Conservation (phyloP, 2,329 filamentous ascomycete species). For the Stachybotrys chartarum region DNA sequence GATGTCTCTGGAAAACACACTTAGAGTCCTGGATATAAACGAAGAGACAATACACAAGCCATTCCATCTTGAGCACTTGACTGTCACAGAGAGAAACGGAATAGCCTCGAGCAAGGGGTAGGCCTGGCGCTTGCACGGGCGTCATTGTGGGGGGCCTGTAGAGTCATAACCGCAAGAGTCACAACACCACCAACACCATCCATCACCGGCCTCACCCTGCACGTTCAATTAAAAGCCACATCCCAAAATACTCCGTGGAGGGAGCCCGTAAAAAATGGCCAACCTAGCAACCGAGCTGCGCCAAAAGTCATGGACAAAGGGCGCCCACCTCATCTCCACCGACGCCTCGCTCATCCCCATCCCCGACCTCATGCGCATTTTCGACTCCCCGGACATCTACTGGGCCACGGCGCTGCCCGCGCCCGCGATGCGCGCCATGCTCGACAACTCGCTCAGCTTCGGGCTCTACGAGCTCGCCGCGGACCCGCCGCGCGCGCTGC, state of each 20-base stretch:
- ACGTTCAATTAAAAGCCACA: not conserved
- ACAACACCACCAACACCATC: no score
- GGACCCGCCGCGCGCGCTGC: slow-evolving; percentile 6
- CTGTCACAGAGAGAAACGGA: no score
- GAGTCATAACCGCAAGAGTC: no score
- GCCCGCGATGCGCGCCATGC: slow-evolving; percentile 32
- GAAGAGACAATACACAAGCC: no score
- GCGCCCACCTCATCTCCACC: slow-evolving; percentile 48
- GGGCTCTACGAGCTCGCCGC: slow-evolving; percentile 36
- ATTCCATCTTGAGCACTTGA: no score
- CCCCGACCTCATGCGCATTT: slow-evolving; percentile 37
- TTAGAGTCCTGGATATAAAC: no score
- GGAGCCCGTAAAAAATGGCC: not conserved
- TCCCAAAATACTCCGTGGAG: not conserved
- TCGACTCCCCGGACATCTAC: slow-evolving; percentile 43
- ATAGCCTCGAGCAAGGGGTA: no score
- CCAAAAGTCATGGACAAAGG: slow-evolving; percentile 28
- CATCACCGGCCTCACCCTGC: no score
- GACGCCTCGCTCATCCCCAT: slow-evolving; percentile 42
- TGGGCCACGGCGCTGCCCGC: slow-evolving; percentile 44
- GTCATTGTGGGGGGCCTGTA: no score
- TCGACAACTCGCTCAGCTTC: slow-evolving; percentile 49
- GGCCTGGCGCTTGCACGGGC: no score
- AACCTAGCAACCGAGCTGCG: not conserved
- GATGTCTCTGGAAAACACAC: no score